Percentiles rank a stretch among this genome's conserved stretches.
Conservation (phyloP, 805 yeast species). For the Pichia heedii region DNA sequence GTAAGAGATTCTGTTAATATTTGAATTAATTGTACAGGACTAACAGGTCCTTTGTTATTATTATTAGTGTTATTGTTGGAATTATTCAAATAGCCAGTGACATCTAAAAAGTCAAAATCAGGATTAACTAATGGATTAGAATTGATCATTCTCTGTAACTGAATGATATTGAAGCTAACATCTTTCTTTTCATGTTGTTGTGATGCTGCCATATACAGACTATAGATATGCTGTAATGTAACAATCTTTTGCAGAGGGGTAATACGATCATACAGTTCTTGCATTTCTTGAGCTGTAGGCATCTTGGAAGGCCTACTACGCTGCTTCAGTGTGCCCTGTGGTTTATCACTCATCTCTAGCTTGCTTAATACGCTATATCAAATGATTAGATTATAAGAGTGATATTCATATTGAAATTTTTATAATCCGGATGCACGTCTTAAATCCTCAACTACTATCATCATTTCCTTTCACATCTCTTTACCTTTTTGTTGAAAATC, state of each 20-base stretch:
- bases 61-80: slow-evolving; percentile 6
- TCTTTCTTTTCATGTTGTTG: slow-evolving; percentile 27
- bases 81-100: slow-evolving; percentile 20
- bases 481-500: too few relatives aligned
- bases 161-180: slow-evolving; percentile 29
- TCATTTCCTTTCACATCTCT: too few relatives aligned
- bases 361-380: too few relatives aligned
- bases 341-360: background rate
- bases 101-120: slow-evolving; percentile 26
- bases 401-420: too few relatives aligned
- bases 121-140: slow-evolving; percentile 29
- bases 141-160: slow-evolving; percentile 28
- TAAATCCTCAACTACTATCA: too few relatives aligned
- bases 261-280: slow-evolving; percentile 22
- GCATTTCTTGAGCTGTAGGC: slow-evolving; percentile 23
- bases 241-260: slow-evolving; percentile 29
- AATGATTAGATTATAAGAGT: too few relatives aligned
- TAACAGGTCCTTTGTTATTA: slow-evolving; percentile 11
- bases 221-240: slow-evolving; percentile 29
- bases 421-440: too few relatives aligned
- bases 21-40: slow-evolving; percentile 29
- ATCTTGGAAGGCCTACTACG: slow-evolving; percentile 6
- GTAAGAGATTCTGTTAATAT: slow-evolving; percentile 29
- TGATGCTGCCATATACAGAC: slow-evolving; percentile 27
- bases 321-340: background rate